These are phyloP conservation scores for Candida morakotiae DNA, from an alignment of 805 yeast genomes.

Conservation along the genomic window DNA sequence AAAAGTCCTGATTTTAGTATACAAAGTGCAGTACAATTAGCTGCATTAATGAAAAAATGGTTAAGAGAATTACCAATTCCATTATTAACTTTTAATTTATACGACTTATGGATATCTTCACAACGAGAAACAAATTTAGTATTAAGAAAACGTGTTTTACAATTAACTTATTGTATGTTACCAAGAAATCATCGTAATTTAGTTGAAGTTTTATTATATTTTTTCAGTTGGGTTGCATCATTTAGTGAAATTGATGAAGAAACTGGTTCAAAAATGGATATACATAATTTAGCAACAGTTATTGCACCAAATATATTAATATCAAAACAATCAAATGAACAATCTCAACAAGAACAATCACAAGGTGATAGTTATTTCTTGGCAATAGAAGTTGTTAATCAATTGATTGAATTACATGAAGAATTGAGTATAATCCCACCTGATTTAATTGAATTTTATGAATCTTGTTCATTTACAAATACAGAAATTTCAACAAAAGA, in stretches of 20 bases:
- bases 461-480: constrained; percentile 24
- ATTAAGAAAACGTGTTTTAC: constrained; percentile 51
- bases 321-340: constrained; percentile 35
- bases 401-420: constrained; percentile 75
- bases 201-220: constrained; percentile 78
- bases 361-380: constrained; percentile 73
- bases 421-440: constrained; percentile 74
- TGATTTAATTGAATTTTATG: constrained; percentile 51
- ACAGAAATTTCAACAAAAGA: constrained; percentile 29
- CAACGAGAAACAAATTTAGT: constrained; percentile 47
- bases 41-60: constrained; percentile 89
- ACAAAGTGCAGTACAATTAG: constrained; percentile 87
- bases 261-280: constrained; percentile 87
- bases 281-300: constrained; percentile 92
- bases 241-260: constrained; percentile 91
- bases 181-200: constrained; percentile 82
- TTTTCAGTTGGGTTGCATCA: constrained; percentile 93
- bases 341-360: constrained; percentile 12
- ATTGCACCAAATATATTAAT: constrained; percentile 88
- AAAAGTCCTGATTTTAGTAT: constrained; percentile 63
- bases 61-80: constrained; percentile 92
- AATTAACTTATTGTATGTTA: constrained; percentile 66
- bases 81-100: constrained; percentile 68
- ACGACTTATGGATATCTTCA: constrained; percentile 73
- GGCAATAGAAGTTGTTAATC: constrained; percentile 87